Evolutionary conservation across 2,329 filamentous ascomycete species (phyloP).

Genomic region (Phaeosphaeriaceae sp.): DNA sequence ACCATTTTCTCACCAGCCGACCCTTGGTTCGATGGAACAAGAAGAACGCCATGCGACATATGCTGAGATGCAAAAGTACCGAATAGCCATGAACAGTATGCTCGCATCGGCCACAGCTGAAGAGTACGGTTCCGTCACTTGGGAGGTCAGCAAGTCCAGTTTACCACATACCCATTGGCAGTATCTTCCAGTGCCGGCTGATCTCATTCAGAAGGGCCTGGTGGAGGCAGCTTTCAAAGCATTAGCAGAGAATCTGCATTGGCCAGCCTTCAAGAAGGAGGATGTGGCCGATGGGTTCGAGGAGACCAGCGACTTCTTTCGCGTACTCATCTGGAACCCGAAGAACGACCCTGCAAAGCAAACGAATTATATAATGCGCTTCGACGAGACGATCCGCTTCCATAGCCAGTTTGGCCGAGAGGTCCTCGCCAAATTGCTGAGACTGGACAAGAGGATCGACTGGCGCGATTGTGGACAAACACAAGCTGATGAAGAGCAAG

Average conservation of each 20-base stretch:
- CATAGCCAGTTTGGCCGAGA: constrained; percentile 89
- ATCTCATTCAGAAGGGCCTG: constrained; percentile 73
- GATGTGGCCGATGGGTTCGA: constrained; percentile 52
- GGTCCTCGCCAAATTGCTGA: constrained; percentile 87
- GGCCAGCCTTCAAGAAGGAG: constrained; percentile 60
- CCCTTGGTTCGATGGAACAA: constrained; percentile 71
- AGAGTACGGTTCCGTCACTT: constrained; percentile 83
- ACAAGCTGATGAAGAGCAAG: constrained; percentile 77
- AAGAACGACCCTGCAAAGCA: constrained; percentile 64
- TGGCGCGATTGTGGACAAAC: constrained; percentile 88
- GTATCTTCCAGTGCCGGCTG: constrained; percentile 77
- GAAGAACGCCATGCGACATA: constrained; percentile 68
- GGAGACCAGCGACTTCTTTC: constrained; percentile 72
- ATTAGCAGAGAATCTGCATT: constrained; percentile 78
- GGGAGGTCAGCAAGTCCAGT: constrained; percentile 83
- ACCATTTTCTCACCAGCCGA: constrained; percentile 82
- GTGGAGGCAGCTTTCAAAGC: constrained; percentile 90
- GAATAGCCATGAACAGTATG: constrained; percentile 80
- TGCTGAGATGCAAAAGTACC: constrained; percentile 84
- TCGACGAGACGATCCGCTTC: constrained; percentile 77
- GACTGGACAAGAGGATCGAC: constrained; percentile 77
- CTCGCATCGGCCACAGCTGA: constrained; percentile 60
- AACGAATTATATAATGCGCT: constrained; percentile 75
- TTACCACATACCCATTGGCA: constrained; percentile 96
- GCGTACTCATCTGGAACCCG: constrained; percentile 78